Percentiles rank a stretch among this genome's conserved stretches.
Evolutionary conservation across 225 moss, liverwort and hornwort species (phyloP).

Genomic region (Asterella californica): DNA sequence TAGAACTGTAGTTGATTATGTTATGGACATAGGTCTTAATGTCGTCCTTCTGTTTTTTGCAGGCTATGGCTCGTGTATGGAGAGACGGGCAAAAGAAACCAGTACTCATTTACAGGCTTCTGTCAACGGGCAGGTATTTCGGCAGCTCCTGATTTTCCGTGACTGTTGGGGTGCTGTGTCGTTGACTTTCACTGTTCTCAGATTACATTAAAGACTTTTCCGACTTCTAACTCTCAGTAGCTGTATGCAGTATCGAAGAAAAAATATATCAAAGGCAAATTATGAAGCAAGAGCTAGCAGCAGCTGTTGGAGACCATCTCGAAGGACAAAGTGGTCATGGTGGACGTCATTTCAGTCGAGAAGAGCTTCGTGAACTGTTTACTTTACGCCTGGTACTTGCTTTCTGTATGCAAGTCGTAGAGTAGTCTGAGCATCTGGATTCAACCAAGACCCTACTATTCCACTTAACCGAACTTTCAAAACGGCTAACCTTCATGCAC

Average conservation of each 20-base stretch:
- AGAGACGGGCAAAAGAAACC: conserved; percentile 83
- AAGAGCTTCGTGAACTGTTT: conserved; percentile 84
- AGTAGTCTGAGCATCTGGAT: not conserved
- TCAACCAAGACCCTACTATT: not conserved
- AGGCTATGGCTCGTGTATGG: conserved; percentile 94
- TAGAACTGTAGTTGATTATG: not conserved
- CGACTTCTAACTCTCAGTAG: not conserved
- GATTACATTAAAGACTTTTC: too few relatives aligned
- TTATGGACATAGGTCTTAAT: not conserved
- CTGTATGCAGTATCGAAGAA: conserved; percentile 65
- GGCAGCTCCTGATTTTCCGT: not conserved
- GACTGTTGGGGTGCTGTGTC: too few relatives aligned
- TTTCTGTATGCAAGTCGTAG: not conserved
- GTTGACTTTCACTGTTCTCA: not conserved
- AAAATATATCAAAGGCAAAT: conserved; percentile 94
- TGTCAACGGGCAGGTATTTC: conserved; percentile 71
- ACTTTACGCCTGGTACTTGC: conserved; percentile 54
- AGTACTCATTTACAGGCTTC: conserved; percentile 78
- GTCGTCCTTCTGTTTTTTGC: not conserved
- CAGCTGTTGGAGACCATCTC: conserved; percentile 59
- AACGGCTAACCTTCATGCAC: not conserved
- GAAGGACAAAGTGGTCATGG: conserved; percentile 41
- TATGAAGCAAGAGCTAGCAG: conserved; percentile 93
- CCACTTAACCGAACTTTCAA: not conserved
- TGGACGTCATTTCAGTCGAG: conserved; percentile 75